These are phyloP conservation scores for Lasiodiplodia sp. DNA, from an alignment of 2,329 filamentous ascomycete genomes.

Conservation along the genomic window DNA sequence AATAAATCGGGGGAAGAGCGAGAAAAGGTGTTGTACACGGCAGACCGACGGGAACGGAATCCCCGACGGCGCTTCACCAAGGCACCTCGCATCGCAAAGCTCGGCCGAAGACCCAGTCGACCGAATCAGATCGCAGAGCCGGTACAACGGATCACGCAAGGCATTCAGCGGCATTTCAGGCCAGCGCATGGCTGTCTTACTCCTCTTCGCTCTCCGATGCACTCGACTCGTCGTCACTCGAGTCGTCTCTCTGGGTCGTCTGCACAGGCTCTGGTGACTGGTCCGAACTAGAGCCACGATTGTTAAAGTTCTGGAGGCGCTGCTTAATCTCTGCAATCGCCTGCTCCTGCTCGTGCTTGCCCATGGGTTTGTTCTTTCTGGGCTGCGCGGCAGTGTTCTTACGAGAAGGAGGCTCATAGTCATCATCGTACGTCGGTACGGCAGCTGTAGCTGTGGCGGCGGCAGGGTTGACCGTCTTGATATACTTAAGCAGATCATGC, in stretches of 20 bases:
- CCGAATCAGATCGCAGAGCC: constrained; percentile 5
- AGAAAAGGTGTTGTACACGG: constrained; percentile 19
- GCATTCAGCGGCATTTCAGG: background rate
- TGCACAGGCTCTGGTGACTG: constrained; percentile 47
- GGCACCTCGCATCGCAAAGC: background rate
- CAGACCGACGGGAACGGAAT: background rate
- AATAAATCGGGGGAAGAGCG: constrained; percentile 6
- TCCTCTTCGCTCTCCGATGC: constrained; percentile 62
- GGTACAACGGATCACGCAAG: background rate
- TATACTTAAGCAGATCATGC: constrained; percentile 63
- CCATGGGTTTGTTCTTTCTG: constrained; percentile 81
- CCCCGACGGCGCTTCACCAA: background rate
- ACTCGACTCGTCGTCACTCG: constrained; percentile 62
- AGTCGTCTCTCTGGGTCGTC: constrained; percentile 50
- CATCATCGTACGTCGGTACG: constrained; percentile 54
- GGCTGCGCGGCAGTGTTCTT: constrained; percentile 59
- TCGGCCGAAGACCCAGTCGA: background rate
- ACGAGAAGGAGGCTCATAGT: constrained; percentile 55
- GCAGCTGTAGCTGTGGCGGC: constrained; percentile 37
- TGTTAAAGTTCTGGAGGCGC: constrained; percentile 56
- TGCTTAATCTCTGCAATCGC: constrained; percentile 70
- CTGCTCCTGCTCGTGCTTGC: constrained; percentile 73
- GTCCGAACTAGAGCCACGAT: constrained; percentile 52
- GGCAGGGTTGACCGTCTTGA: constrained; percentile 47
- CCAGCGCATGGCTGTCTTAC: constrained; percentile 34